These are phyloP conservation scores for Asterochloris sp. DNA, from an alignment of 139 green algal genomes.

Conservation along the genomic window DNA sequence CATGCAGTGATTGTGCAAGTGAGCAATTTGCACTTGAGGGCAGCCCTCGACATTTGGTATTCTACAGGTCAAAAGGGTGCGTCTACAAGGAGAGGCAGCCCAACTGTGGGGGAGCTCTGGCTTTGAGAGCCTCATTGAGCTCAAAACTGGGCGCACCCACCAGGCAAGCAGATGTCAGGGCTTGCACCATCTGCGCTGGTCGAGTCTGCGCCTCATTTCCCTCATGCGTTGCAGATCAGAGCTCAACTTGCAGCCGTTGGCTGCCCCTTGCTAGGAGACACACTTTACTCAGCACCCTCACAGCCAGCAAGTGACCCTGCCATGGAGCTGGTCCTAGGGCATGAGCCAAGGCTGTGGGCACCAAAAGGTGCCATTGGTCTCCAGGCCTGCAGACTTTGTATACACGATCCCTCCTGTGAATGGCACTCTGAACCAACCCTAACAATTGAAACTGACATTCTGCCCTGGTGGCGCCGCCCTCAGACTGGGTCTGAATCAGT, in stretches of 20 bases:
- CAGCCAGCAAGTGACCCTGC: no score
- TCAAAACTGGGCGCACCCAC: constrained; percentile 79
- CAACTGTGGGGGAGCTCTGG: constrained; percentile 31
- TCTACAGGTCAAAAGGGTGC: neutral
- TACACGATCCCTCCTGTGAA: no score
- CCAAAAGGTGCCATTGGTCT: constrained; percentile 33
- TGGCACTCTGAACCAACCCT: no score
- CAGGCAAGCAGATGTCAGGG: constrained; percentile 21
- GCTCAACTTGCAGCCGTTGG: constrained; percentile 69
- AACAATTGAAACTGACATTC: no score
- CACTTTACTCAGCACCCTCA: constrained; percentile 45
- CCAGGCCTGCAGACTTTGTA: constrained; percentile 37
- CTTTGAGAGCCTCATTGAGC: constrained; percentile 55
- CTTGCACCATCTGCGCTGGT: neutral
- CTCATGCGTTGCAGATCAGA: constrained; percentile 52
- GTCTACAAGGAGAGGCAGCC: neutral
- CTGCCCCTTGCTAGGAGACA: constrained; percentile 68
- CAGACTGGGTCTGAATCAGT: no score
- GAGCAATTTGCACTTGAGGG: no score
- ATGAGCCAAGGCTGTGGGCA: neutral
- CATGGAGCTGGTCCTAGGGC: neutral
- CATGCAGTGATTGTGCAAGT: no score
- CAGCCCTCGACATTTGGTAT: no score
- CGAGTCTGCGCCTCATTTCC: neutral
- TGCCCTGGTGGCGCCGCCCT: no score